Conservation (phyloP, 176 grass and related monocot species). For the Bothriochloa decipiens region DNA sequence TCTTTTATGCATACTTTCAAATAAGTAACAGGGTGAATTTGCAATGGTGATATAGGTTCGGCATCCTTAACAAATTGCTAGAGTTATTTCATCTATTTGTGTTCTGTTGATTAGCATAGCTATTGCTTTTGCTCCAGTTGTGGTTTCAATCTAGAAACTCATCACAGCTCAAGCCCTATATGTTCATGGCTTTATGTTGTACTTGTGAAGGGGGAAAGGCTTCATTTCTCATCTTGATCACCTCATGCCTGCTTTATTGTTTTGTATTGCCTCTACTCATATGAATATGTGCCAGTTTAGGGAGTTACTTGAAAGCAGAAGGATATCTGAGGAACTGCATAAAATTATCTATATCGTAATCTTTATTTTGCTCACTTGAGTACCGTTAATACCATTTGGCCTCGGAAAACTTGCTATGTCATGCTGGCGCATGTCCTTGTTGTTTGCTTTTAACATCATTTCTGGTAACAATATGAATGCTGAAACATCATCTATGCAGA, state of each 20-base stretch:
- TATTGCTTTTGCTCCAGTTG: constrained; percentile 26
- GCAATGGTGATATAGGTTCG: constrained; percentile 6
- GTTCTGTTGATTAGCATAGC: neutral
- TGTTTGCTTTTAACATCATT: constrained; percentile 5
- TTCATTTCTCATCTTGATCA: neutral
- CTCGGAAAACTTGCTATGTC: neutral
- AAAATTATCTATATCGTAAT: constrained; percentile 3
- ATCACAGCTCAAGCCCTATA: neutral
- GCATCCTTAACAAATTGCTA: neutral
- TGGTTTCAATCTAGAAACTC: constrained; percentile 1
- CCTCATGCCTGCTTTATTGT: neutral
- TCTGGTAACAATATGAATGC: neutral
- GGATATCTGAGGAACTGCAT: neutral
- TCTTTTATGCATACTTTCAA: neutral
- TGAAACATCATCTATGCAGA: constrained; percentile 3
- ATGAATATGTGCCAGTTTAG: neutral
- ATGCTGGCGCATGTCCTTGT: neutral
- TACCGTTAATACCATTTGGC: neutral
- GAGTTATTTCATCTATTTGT: constrained; percentile 20
- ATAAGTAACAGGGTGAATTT: constrained; percentile 7
- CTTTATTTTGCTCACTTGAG: constrained; percentile 25
- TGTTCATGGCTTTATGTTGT: constrained; percentile 5
- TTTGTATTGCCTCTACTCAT: constrained; percentile 4
- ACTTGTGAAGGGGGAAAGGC: neutral
- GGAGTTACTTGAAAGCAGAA: constrained; percentile 22